Evolutionary conservation across 2,329 filamentous ascomycete genomes (phyloP), one percentile per base, ranked within the genome.

Genomic region (Pseudogymnoascus pannorum): DNA sequence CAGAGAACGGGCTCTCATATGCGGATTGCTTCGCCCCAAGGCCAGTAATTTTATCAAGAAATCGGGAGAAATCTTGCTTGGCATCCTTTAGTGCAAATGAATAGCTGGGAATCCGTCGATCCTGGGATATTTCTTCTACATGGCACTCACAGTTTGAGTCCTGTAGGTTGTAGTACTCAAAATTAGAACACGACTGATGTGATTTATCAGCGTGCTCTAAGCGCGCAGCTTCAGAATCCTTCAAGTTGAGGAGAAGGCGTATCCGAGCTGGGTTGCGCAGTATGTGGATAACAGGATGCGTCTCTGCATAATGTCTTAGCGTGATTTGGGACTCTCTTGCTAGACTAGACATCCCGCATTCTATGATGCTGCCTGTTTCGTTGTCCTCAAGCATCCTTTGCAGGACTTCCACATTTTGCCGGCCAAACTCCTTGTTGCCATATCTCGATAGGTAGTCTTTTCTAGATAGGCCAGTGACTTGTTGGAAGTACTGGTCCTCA

Each of bases 281-380:
- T 35, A 92, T 76, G 64, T 91, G 86, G 20, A 92, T 81, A 14
- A 92, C 85, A 0, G 88, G 88, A 68, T 90, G 85, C 0, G 80
- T 83, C 59, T 78, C 77, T 3, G 83, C 79, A 67, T 87, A 88
- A 8, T 85, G 80, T 61, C 81, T 78, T 14, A 92, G 75, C 2
- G 85, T 20, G 83, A 80, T 59, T 77, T 82, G 64, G 12, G 69
- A 68, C 58, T 71, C 68, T 20, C 63, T 66, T 9, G 71, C 68
- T 4, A 72, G 64, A 63, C 82, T 81, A 67, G 89, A 87, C 74
- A 91, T 72, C 2, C 71, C 88, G 70, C 87, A 91, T 3, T 90
- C 86, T 64, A 92, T 86, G 38, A 92, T 82, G 65, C 81, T 83
- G 44, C 82, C 82, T 44, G 78, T 81, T 38, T 77, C 75, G 66